A percentile compares a stretch with the other conserved stretches of the same genome.
Conservation (phyloP, 495 filamentous ascomycete genomes). For the Xylaria venustula region DNA sequence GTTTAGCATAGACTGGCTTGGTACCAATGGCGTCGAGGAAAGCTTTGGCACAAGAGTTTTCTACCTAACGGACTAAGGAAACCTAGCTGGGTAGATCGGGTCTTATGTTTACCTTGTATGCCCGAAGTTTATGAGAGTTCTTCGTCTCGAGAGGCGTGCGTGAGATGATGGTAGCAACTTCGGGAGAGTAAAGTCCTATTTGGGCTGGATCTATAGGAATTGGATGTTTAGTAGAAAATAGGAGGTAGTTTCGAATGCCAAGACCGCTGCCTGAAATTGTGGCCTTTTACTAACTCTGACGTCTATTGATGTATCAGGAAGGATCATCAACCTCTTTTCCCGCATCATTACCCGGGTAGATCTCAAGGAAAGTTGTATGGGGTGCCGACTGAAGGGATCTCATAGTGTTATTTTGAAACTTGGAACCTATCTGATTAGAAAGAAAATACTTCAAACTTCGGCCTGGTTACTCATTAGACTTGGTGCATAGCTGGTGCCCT, state of each 20-base stretch:
- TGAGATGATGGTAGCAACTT: background rate
- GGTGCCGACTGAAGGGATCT: too few species aligned
- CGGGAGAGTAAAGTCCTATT: background rate
- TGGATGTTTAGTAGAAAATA: background rate
- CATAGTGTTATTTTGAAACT: too few species aligned
- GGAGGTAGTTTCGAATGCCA: background rate
- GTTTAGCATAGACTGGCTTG: background rate
- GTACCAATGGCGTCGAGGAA: background rate
- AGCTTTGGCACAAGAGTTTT: background rate
- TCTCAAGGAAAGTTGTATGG: too few species aligned
- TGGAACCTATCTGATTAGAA: too few species aligned
- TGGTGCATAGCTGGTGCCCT: background rate
- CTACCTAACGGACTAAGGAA: background rate
- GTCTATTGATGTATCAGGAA: too few species aligned
- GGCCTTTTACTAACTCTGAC: background rate
- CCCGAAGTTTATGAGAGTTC: background rate
- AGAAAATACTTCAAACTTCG: too few species aligned
- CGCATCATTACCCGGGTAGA: too few species aligned
- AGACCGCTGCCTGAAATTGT: background rate
- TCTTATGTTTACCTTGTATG: background rate
- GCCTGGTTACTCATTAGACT: background rate
- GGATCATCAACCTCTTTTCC: too few species aligned
- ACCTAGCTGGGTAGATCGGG: background rate
- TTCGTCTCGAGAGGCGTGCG: background rate
- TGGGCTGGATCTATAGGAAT: background rate